A percentile compares a stretch with the other conserved stretches of the same genome.
These are phyloP conservation scores for Kernera saxatilis DNA, from an alignment of 345 rosid species.

Conservation along the genomic window DNA sequence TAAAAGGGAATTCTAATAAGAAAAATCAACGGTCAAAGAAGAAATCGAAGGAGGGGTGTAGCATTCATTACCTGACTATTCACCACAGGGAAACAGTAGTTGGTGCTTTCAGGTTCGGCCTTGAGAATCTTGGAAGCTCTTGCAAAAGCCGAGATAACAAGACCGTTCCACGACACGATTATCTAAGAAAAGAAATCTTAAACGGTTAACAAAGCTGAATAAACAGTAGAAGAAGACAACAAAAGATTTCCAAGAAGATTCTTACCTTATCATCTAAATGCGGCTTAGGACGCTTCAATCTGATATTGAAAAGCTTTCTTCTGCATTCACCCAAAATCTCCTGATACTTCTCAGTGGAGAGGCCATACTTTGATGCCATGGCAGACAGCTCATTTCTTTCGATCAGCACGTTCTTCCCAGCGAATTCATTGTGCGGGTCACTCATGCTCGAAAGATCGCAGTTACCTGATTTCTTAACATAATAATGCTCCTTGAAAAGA, in stretches of 20 bases:
- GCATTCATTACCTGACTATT: slow-evolving; percentile 58
- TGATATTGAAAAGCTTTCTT: slow-evolving; percentile 64
- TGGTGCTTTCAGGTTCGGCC: slow-evolving; percentile 45
- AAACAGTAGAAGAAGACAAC: slow-evolving; percentile 6
- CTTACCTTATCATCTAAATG: slow-evolving; percentile 91
- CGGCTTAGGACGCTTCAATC: slow-evolving; percentile 69
- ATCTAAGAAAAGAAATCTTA: slow-evolving; percentile 43
- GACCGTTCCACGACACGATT: slow-evolving; percentile 94
- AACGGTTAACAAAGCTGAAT: not conserved
- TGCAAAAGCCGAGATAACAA: slow-evolving; percentile 75
- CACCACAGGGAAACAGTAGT: slow-evolving; percentile 59
- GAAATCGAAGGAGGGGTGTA: not conserved
- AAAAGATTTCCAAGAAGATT: not conserved
- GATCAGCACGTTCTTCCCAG: slow-evolving; percentile 74
- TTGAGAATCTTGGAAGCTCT: slow-evolving; percentile 80
- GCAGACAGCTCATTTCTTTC: slow-evolving; percentile 62
- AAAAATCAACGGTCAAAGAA: not conserved
- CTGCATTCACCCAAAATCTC: slow-evolving; percentile 69
- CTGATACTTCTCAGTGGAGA: slow-evolving; percentile 58
- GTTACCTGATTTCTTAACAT: slow-evolving; percentile 70
- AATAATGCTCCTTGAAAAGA: slow-evolving; percentile 77
- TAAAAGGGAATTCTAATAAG: not conserved
- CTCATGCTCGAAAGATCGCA: slow-evolving; percentile 85
- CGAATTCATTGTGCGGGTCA: slow-evolving; percentile 82
- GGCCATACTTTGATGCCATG: slow-evolving; percentile 53